Evolutionary conservation across 805 yeast genomes (phyloP).

Genomic region (Candida sakaeoensis): DNA sequence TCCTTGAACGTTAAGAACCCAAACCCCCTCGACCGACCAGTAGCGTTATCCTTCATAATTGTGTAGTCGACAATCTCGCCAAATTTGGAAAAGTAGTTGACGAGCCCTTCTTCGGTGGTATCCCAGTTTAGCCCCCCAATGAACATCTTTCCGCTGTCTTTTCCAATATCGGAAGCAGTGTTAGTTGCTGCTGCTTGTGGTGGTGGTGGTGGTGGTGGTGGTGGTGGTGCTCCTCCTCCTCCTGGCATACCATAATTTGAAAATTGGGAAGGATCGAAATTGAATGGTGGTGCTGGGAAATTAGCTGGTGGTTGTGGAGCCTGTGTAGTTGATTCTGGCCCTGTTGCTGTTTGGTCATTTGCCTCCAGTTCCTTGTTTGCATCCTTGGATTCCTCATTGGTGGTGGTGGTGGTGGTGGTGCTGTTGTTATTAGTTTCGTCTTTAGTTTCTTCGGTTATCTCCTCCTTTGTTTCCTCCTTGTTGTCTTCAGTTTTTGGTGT

Average conservation of each 20-base stretch:
- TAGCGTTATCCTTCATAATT: constrained; percentile 84
- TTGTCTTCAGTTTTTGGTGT: constrained; percentile 7
- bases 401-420: constrained; percentile 5
- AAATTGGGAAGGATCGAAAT: constrained; percentile 13
- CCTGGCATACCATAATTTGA: constrained; percentile 17
- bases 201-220: constrained; percentile 12
- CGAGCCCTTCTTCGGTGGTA: constrained; percentile 84
- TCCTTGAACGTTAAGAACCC: constrained; percentile 87
- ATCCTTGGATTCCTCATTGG: neutral
- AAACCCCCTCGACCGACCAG: constrained; percentile 92
- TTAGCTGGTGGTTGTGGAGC: constrained; percentile 8
- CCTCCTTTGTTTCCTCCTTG: constrained; percentile 13
- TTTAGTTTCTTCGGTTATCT: constrained; percentile 5
- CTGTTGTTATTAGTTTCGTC: constrained; percentile 5
- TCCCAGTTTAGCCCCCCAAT: constrained; percentile 98
- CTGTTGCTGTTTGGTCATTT: neutral
- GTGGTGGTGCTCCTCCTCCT: no score
- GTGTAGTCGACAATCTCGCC: constrained; percentile 87
- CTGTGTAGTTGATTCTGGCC: neutral
- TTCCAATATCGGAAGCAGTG: constrained; percentile 31
- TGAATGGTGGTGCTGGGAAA: constrained; percentile 3
- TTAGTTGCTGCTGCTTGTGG: constrained; percentile 16
- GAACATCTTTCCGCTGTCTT: constrained; percentile 86
- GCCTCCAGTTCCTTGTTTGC: constrained; percentile 7
- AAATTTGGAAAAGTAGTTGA: constrained; percentile 76